These are phyloP conservation scores for Pyropia yezoensis DNA, from an alignment of 23 red algal species.

Conservation along the genomic window DNA sequence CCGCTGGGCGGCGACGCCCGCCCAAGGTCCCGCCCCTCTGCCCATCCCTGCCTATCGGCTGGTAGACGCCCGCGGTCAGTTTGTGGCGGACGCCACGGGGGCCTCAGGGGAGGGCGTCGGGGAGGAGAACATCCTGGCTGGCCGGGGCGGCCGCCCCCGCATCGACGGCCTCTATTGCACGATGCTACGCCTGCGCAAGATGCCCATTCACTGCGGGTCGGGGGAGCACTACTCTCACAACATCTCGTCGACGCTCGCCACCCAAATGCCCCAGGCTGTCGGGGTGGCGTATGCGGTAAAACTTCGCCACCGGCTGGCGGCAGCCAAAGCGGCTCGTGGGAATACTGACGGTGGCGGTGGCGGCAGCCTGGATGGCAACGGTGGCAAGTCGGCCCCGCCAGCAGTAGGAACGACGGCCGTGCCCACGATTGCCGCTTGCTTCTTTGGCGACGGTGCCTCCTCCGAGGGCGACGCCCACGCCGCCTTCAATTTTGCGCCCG, in stretches of 20 bases:
- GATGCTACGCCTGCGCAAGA: conserved; percentile 35
- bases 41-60: too few relatives aligned
- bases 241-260: conserved; percentile 51
- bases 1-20: too few relatives aligned
- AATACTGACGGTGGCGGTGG: neutral
- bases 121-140: neutral
- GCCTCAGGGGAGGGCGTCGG: too few relatives aligned
- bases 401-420: neutral
- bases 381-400: neutral
- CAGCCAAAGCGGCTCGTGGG: too few relatives aligned
- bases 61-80: too few relatives aligned
- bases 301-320: neutral
- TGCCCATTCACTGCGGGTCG: conserved; percentile 56
- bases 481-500: conserved; percentile 54
- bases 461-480: conserved; percentile 67
- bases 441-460: conserved; percentile 70
- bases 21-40: too few relatives aligned
- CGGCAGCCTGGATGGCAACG: neutral
- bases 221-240: conserved; percentile 29
- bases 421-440: conserved; percentile 34
- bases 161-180: neutral
- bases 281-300: conserved; percentile 49
- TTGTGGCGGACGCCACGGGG: too few relatives aligned
- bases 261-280: conserved; percentile 48
- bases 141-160: neutral